Conservation (phyloP, 257 asterid species). For the Gentiana straminea region DNA sequence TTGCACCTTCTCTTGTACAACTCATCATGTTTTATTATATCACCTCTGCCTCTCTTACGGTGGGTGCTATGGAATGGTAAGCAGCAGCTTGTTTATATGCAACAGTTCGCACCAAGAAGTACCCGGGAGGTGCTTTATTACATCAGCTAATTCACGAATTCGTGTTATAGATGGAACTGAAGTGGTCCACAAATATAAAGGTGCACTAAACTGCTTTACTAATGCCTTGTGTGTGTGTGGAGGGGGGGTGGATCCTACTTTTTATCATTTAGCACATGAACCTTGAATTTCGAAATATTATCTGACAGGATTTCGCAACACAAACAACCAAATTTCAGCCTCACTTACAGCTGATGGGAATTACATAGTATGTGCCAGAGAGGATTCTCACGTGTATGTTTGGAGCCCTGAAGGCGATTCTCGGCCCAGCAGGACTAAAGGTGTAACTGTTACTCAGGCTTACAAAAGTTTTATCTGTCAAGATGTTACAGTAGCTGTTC, state of each 20-base stretch:
- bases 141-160: conserved; percentile 93
- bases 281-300: neutral
- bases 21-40: too few species aligned
- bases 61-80: too few species aligned
- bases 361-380: conserved; percentile 83
- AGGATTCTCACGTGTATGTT: conserved; percentile 80
- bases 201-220: conserved; percentile 18
- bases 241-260: too few species aligned
- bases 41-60: too few species aligned
- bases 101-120: conserved; percentile 96
- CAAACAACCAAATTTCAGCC: conserved; percentile 89
- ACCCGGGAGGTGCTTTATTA: conserved; percentile 75
- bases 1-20: too few species aligned
- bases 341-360: conserved; percentile 78
- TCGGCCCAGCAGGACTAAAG: conserved; percentile 68
- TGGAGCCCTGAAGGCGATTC: conserved; percentile 90
- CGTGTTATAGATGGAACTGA: conserved; percentile 80
- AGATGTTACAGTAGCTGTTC: conserved; percentile 88
- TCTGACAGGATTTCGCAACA: conserved; percentile 74
- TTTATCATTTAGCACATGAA: too few species aligned
- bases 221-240: too few species aligned
- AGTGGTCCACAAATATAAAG: conserved; percentile 93
- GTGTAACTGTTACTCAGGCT: conserved; percentile 61
- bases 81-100: neutral
- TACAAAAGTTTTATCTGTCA: conserved; percentile 82